phyloP scores from a whole-genome alignment of 2,329 filamentous ascomycete genomes.

The Aspergillus texensis region DNA sequence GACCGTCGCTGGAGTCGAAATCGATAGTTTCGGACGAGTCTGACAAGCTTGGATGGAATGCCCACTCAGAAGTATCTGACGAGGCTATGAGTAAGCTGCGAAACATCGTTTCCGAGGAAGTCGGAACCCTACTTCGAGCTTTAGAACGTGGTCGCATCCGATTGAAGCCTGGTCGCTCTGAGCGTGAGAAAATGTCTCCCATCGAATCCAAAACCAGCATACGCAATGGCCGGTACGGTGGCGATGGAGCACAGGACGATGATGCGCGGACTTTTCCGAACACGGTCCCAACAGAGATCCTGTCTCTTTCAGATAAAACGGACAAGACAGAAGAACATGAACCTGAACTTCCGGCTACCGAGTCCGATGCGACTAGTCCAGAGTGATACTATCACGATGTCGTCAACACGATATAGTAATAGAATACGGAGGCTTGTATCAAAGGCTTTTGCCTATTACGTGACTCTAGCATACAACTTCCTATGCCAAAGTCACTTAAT shows the following conservation, averaged over 20 bases:
- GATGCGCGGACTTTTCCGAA: constrained; percentile 24
- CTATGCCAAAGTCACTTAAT: background rate
- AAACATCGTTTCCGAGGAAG: constrained; percentile 40
- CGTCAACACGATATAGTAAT: background rate
- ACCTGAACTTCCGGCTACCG: constrained; percentile 26
- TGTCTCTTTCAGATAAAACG: constrained; percentile 19
- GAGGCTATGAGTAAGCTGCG: constrained; percentile 42
- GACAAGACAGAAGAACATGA: constrained; percentile 23
- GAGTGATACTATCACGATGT: constrained; percentile 4
- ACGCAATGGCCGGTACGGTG: constrained; percentile 20
- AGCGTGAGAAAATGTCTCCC: constrained; percentile 35
- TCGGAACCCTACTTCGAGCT: constrained; percentile 37
- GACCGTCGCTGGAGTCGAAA: constrained; percentile 37
- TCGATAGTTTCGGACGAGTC: constrained; percentile 35
- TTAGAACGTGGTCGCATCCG: constrained; percentile 40
- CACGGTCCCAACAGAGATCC: constrained; percentile 32
- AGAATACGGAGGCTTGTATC: background rate
- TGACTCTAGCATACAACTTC: background rate
- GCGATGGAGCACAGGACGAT: constrained; percentile 21
- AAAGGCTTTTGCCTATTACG: background rate
- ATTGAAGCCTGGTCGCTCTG: constrained; percentile 37
- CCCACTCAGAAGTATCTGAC: constrained; percentile 40
- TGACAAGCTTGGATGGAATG: constrained; percentile 40
- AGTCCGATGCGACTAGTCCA: constrained; percentile 30
- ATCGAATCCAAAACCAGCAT: constrained; percentile 34